Percentiles rank a stretch among this genome's conserved stretches.
Conservation (phyloP, 805 yeast species). For the Candida tallmaniae region DNA sequence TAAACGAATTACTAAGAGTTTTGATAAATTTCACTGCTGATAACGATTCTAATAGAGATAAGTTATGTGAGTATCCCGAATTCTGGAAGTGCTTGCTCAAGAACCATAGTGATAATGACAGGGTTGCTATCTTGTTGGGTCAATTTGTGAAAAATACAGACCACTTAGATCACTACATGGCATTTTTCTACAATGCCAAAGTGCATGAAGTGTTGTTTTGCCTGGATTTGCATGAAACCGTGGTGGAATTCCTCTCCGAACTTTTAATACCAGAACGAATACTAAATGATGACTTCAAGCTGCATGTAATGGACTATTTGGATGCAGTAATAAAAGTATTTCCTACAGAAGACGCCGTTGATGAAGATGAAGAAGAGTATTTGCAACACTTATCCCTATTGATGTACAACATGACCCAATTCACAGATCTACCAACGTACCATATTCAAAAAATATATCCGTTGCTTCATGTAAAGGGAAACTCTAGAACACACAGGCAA, state of each 20-base stretch:
- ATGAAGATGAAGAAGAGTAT: conserved; percentile 12
- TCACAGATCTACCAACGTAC: conserved; percentile 12
- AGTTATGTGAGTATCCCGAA: conserved; percentile 7
- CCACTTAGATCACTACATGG: conserved; percentile 12
- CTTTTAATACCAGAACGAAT: conserved; percentile 11
- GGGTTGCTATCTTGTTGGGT: conserved; percentile 21
- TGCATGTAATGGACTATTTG: conserved; percentile 5
- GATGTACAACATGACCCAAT: conserved; percentile 18
- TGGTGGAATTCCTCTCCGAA: conserved; percentile 11
- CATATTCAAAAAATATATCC: conserved; percentile 6
- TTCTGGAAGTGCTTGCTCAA: conserved; percentile 17
- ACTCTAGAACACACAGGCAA: conserved; percentile 16
- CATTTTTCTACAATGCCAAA: conserved; percentile 10
- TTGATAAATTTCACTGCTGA: conserved; percentile 34
- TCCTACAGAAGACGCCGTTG: conserved; percentile 5
- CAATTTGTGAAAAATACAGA: conserved; percentile 30
- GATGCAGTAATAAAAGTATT: conserved; percentile 3
- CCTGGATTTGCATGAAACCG: not conserved
- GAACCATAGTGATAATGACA: conserved; percentile 3
- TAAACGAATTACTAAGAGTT: conserved; percentile 22
- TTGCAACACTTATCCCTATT: conserved; percentile 11
- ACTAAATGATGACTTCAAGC: conserved; percentile 5
- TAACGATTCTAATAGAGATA: conserved; percentile 21
- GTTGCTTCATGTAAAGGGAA: conserved; percentile 7
- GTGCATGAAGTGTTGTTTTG: conserved; percentile 4